phyloP scores from a whole-genome alignment of 1,284 basidiomycete genomes.

The Sanghuangporus sanghuang region DNA sequence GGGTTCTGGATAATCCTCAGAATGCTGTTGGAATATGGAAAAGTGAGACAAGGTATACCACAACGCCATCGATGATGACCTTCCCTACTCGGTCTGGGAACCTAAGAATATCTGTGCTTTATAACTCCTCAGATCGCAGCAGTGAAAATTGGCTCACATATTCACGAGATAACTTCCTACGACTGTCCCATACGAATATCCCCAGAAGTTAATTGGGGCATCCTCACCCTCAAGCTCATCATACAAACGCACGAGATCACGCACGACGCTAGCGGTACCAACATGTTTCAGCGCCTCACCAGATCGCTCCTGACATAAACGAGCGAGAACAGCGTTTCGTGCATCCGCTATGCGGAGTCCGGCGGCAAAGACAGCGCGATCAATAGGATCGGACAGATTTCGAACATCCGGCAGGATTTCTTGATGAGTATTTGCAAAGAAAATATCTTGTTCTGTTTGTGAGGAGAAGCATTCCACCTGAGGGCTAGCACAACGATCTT shows the following conservation, averaged over 20 bases:
- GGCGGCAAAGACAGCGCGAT: conserved; percentile 19
- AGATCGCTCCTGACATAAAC: conserved; percentile 22
- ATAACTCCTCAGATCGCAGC: not conserved
- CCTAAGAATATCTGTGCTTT: conserved; percentile 10
- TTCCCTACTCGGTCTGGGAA: conserved; percentile 25
- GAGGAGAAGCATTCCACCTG: conserved; percentile 24
- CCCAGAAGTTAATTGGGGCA: conserved; percentile 23
- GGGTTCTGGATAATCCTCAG: conserved; percentile 15
- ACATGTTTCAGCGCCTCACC: conserved; percentile 23
- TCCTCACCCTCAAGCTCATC: conserved; percentile 21
- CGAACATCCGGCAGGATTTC: conserved; percentile 21
- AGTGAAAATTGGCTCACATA: conserved; percentile 17
- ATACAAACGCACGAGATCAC: conserved; percentile 23
- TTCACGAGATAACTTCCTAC: conserved; percentile 23
- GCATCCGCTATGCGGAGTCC: conserved; percentile 22
- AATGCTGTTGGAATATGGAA: not conserved
- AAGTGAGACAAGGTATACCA: conserved; percentile 17
- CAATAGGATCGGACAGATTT: conserved; percentile 22
- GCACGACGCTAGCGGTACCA: conserved; percentile 25
- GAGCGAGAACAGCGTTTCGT: conserved; percentile 20
- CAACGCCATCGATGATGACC: conserved; percentile 24
- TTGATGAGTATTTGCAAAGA: conserved; percentile 20
- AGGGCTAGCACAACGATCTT: conserved; percentile 17
- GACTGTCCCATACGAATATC: conserved; percentile 25
- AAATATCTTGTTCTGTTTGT: conserved; percentile 26